Conservation (phyloP, 2,329 filamentous ascomycete genomes). For the Aspergillus calidoustus region DNA sequence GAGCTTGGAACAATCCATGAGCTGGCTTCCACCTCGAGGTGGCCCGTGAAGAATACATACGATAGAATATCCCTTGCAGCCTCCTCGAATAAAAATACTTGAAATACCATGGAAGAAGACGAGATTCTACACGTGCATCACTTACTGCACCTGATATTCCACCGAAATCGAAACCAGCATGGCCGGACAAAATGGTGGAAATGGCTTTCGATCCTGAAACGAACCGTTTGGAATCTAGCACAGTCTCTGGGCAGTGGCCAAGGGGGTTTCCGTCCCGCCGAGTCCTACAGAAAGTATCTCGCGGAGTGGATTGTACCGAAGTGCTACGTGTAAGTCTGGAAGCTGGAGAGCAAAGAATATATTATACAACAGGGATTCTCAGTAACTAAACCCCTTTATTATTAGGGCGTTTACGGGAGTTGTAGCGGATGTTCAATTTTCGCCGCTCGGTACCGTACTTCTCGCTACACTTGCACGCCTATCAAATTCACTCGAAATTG, state of each 20-base stretch:
- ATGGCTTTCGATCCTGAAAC: constrained; percentile 71
- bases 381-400: background rate
- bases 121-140: constrained; percentile 39
- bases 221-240: constrained; percentile 63
- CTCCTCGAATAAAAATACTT: background rate
- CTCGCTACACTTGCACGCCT: constrained; percentile 67
- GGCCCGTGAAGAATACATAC: no score
- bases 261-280: constrained; percentile 6
- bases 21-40: background rate
- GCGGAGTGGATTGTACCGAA: constrained; percentile 41
- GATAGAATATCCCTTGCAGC: no score
- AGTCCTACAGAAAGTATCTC: constrained; percentile 40
- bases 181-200: constrained; percentile 81
- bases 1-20: background rate
- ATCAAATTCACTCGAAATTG: constrained; percentile 48
- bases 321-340: constrained; percentile 46
- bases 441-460: constrained; percentile 71
- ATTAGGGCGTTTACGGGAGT: constrained; percentile 66
- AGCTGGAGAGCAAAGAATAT: background rate
- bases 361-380: no score
- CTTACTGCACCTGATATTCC: constrained; percentile 70
- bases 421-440: constrained; percentile 73
- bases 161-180: constrained; percentile 93
- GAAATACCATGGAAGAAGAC: constrained; percentile 33
- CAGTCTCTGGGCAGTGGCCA: constrained; percentile 40